Evolutionary conservation across 2,329 filamentous ascomycete species (phyloP).

Genomic region (Aspergillus piperis): DNA sequence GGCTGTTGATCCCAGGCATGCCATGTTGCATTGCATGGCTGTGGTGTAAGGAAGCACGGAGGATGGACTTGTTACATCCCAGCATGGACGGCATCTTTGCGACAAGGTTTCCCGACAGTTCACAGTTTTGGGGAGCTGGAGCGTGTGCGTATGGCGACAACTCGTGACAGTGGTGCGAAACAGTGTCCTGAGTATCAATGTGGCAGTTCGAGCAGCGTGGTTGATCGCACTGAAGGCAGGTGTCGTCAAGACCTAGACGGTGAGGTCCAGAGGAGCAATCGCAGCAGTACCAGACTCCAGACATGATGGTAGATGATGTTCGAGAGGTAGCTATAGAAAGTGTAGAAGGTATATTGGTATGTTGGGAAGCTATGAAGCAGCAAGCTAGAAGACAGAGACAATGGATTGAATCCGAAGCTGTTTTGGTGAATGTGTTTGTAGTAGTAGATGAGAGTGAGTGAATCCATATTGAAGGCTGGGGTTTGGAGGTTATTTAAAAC

Average conservation of each 20-base stretch:
- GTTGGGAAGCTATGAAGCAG: background rate
- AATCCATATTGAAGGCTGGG: background rate
- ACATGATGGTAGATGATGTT: background rate
- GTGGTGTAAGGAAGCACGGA: background rate
- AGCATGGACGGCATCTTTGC: background rate
- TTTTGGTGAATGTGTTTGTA: background rate
- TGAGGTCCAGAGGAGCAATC: constrained; percentile 1
- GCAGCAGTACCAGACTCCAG: constrained; percentile 7
- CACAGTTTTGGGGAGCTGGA: background rate
- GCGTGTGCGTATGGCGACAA: constrained; percentile 2
- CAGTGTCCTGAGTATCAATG: background rate
- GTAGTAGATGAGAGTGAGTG: constrained; percentile 3
- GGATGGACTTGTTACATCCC: background rate
- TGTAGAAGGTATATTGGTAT: background rate
- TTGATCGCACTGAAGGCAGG: constrained; percentile 3
- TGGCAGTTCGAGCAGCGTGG: constrained; percentile 1
- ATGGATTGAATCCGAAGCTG: background rate
- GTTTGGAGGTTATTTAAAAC: constrained; percentile 2
- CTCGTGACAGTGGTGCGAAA: constrained; percentile 2
- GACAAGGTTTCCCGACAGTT: background rate
- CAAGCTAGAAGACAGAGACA: background rate
- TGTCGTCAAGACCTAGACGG: background rate
- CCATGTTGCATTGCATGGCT: background rate
- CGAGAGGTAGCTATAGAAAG: background rate
- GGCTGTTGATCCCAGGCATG: constrained; percentile 6